Percentiles rank a stretch among this genome's conserved stretches.
These are phyloP conservation scores for Microbotryum silenes-acaulis DNA, from an alignment of 1,284 basidiomycete genomes.

Conservation along the genomic window DNA sequence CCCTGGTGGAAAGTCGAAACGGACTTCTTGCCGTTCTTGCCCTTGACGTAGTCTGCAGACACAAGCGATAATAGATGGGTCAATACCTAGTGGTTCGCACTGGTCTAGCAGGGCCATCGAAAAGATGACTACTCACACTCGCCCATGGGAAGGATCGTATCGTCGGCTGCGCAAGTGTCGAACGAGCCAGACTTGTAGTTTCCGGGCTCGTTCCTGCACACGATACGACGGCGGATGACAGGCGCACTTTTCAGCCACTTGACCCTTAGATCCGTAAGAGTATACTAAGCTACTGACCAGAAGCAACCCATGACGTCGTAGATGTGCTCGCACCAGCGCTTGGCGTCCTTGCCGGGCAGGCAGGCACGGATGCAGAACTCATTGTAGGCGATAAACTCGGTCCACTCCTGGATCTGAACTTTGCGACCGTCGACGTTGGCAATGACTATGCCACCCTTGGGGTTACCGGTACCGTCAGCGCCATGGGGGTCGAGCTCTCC, in stretches of 20 bases:
- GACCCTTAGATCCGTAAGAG: neutral
- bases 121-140: conserved; percentile 41
- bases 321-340: conserved; percentile 38
- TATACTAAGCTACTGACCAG: neutral
- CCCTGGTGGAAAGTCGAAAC: conserved; percentile 40
- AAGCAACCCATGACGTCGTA: conserved; percentile 22
- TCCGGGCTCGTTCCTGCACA: conserved; percentile 48
- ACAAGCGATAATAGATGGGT: neutral
- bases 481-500: conserved; percentile 31
- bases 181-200: conserved; percentile 50
- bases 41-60: neutral
- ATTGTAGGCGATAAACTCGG: conserved; percentile 22
- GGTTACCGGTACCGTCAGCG: conserved; percentile 35
- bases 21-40: conserved; percentile 8
- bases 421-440: conserved; percentile 23
- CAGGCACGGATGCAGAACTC: conserved; percentile 36
- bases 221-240: conserved; percentile 38
- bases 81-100: neutral
- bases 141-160: conserved; percentile 53
- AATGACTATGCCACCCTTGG: conserved; percentile 36
- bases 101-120: neutral
- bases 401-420: conserved; percentile 37
- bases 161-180: conserved; percentile 49
- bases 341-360: conserved; percentile 17
- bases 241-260: conserved; percentile 35